These are phyloP conservation scores for Xylaria sp. DNA, from an alignment of 2,329 filamentous ascomycete species.

Conservation along the genomic window DNA sequence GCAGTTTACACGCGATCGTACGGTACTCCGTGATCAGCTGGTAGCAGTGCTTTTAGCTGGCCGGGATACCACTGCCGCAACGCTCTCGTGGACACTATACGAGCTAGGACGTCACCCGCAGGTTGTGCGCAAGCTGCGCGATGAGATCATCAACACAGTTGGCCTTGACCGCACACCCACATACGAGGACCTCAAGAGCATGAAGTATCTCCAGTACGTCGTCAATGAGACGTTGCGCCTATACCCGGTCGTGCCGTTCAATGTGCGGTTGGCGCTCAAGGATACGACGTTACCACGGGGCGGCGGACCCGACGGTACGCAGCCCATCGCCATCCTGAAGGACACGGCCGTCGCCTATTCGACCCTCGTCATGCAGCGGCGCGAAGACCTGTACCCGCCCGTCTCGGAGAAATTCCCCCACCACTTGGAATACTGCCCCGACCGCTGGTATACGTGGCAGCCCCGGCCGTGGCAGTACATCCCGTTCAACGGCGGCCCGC, in stretches of 20 bases:
- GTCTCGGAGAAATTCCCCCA: constrained; percentile 58
- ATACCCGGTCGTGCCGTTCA: constrained; percentile 83
- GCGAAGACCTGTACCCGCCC: constrained; percentile 68
- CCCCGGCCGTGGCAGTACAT: constrained; percentile 77
- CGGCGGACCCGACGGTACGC: constrained; percentile 69
- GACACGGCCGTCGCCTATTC: constrained; percentile 74
- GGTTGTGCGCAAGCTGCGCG: constrained; percentile 73
- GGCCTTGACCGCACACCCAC: constrained; percentile 72
- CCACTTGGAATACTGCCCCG: constrained; percentile 67
- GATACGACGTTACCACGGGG: constrained; percentile 81
- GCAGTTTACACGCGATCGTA: constrained; percentile 76
- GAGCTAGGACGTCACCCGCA: constrained; percentile 79
- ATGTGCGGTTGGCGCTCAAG: constrained; percentile 75
- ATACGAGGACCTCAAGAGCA: constrained; percentile 84
- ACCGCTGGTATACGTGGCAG: constrained; percentile 72
- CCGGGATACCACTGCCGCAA: constrained; percentile 85
- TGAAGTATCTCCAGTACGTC: constrained; percentile 81
- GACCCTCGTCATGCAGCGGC: constrained; percentile 77
- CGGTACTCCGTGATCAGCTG: constrained; percentile 84
- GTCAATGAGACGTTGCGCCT: constrained; percentile 82
- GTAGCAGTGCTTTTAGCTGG: constrained; percentile 85
- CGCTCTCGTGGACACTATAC: constrained; percentile 82
- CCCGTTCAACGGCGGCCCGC: constrained; percentile 78
- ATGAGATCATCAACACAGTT: constrained; percentile 75
- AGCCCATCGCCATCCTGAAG: constrained; percentile 73